These are phyloP conservation scores for Endocalyx cinctus DNA, from an alignment of 2,329 filamentous ascomycete species.

Conservation along the genomic window DNA sequence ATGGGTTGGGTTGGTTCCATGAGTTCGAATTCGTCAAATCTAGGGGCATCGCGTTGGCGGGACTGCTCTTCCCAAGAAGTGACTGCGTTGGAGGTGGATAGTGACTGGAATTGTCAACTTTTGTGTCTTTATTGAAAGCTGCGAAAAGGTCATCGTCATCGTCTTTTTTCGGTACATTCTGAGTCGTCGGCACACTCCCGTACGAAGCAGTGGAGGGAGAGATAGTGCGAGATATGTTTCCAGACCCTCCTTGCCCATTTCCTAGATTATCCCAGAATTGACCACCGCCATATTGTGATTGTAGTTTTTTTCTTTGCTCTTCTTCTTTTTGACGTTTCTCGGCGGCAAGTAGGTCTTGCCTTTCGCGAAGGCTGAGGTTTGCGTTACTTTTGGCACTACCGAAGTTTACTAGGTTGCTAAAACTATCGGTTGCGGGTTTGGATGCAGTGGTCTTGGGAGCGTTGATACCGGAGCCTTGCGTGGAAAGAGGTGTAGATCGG, in stretches of 20 bases:
- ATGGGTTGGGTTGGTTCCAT: slow-evolving; percentile 39
- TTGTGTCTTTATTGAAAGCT: slow-evolving; percentile 61
- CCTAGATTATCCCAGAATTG: slow-evolving; percentile 74
- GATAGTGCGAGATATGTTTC: slow-evolving; percentile 42
- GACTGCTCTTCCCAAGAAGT: slow-evolving; percentile 38
- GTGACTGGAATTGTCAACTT: slow-evolving; percentile 62
- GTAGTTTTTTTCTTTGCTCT: slow-evolving; percentile 65
- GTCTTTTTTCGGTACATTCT: slow-evolving; percentile 27
- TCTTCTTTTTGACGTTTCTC: slow-evolving; percentile 70
- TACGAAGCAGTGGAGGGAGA: no score
- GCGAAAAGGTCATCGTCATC: slow-evolving; percentile 63
- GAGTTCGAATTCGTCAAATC: slow-evolving; percentile 51
- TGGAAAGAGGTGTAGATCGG: slow-evolving; percentile 51
- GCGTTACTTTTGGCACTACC: slow-evolving; percentile 56
- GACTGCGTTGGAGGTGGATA: slow-evolving; percentile 52
- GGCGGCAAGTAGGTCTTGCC: slow-evolving; percentile 62
- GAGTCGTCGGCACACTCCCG: slow-evolving; percentile 21
- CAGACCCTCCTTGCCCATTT: slow-evolving; percentile 40
- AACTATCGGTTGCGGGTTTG: slow-evolving; percentile 64
- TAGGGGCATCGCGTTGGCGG: slow-evolving; percentile 37
- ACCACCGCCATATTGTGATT: slow-evolving; percentile 71
- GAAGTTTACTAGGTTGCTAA: slow-evolving; percentile 69
- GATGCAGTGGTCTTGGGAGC: slow-evolving; percentile 38
- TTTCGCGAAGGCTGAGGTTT: slow-evolving; percentile 74
- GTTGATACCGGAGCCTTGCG: slow-evolving; percentile 40